Percentiles rank a stretch among this genome's conserved stretches.
phyloP scores from a whole-genome alignment of 805 yeast species.

The Metschnikowia vanudenii region DNA sequence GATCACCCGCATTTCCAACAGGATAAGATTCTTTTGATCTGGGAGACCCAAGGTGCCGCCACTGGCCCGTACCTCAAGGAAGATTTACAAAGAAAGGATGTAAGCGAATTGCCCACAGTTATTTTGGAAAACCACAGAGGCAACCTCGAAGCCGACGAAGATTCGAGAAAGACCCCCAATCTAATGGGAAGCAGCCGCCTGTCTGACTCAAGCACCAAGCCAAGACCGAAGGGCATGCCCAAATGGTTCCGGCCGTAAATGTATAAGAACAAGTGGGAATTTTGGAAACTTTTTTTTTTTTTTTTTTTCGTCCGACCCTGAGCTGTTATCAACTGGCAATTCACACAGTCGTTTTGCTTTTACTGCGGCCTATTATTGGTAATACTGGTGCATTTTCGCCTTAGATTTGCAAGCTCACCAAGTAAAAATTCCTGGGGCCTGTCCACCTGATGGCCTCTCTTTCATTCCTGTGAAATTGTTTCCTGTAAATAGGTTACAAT shows the following conservation, averaged over 20 bases:
- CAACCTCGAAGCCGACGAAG: constrained; percentile 30
- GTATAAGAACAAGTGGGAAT: neutral
- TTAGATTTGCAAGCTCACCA: too few species aligned
- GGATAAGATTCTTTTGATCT: constrained; percentile 35
- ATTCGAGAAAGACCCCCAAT: neutral
- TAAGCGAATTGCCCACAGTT: constrained; percentile 36
- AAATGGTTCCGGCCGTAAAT: constrained; percentile 18
- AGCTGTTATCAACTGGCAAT: too few species aligned
- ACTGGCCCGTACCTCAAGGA: constrained; percentile 30
- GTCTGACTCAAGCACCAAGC: constrained; percentile 1
- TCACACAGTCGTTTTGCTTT: too few species aligned
- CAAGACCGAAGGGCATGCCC: constrained; percentile 14
- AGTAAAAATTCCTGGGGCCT: too few species aligned
- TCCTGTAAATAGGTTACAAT: too few species aligned
- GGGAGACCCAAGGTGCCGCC: constrained; percentile 27
- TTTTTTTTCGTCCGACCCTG: too few species aligned
- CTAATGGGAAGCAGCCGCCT: neutral
- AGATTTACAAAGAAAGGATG: constrained; percentile 22
- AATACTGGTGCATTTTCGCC: neutral
- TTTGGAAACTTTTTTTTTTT: too few species aligned
- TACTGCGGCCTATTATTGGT: too few species aligned
- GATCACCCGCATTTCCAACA: constrained; percentile 31
- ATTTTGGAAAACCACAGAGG: constrained; percentile 33
- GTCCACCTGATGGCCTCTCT: too few species aligned
- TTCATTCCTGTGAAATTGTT: too few species aligned